phyloP scores from a whole-genome alignment of 495 filamentous ascomycete genomes.

The Penicillium paradoxum region DNA sequence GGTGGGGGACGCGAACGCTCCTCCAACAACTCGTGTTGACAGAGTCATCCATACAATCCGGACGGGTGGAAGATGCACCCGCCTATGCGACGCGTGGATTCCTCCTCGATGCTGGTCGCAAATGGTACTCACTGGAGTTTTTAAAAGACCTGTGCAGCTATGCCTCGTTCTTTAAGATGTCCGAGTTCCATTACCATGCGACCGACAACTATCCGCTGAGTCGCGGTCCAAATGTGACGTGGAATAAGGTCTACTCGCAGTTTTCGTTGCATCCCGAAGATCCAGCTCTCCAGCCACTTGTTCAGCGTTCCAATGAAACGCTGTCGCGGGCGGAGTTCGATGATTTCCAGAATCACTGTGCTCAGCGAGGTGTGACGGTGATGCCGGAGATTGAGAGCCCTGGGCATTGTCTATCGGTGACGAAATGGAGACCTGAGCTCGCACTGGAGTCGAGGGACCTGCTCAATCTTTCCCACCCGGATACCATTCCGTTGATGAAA shows the following conservation, averaged over 20 bases:
- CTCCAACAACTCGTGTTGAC: conserved; percentile 42
- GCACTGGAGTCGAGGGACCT: conserved; percentile 47
- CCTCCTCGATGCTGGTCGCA: conserved; percentile 51
- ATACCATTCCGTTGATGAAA: conserved; percentile 49
- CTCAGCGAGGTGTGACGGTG: conserved; percentile 46
- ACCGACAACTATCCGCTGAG: conserved; percentile 55
- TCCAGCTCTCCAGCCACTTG: conserved; percentile 34
- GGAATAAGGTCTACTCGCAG: conserved; percentile 48
- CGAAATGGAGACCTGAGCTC: conserved; percentile 54
- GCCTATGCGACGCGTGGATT: conserved; percentile 47
- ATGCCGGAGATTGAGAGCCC: conserved; percentile 54
- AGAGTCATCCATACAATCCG: conserved; percentile 24
- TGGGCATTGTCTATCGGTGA: conserved; percentile 48
- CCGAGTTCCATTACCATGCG: conserved; percentile 54
- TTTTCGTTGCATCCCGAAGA: conserved; percentile 45
- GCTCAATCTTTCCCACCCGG: conserved; percentile 50
- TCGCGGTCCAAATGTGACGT: conserved; percentile 47
- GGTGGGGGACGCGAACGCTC: conserved; percentile 52
- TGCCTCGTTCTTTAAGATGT: conserved; percentile 53
- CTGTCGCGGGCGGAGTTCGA: conserved; percentile 44
- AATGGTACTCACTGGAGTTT: conserved; percentile 50
- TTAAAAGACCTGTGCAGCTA: conserved; percentile 55
- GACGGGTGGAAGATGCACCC: conserved; percentile 38
- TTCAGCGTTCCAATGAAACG: conserved; percentile 46
- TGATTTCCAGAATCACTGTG: conserved; percentile 49